Conservation (phyloP, 306 rosid genomes). For the Pterocarpus macrocarpus region DNA sequence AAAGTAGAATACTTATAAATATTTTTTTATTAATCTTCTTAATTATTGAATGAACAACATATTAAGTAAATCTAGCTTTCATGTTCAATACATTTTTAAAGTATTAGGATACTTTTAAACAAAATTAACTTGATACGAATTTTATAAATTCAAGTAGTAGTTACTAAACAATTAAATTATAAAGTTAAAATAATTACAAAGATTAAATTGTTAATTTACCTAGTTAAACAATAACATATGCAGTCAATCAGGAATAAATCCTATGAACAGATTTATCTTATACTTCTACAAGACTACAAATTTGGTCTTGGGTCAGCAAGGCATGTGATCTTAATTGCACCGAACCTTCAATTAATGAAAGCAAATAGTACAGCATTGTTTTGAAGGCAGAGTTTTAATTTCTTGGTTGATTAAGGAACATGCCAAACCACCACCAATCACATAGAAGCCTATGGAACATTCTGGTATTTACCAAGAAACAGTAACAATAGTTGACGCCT, state of each 20-base stretch:
- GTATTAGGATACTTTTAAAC: too few relatives aligned
- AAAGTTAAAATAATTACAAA: not conserved
- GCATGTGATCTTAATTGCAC: not conserved
- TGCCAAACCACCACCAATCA: not conserved
- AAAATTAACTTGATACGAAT: too few relatives aligned
- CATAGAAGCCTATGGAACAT: constrained; percentile 24
- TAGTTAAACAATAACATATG: too few relatives aligned
- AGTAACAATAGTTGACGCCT: constrained; percentile 31
- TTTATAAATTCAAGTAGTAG: too few relatives aligned
- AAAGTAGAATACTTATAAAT: too few relatives aligned
- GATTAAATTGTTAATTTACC: too few relatives aligned
- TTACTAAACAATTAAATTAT: too few relatives aligned
- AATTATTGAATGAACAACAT: too few relatives aligned
- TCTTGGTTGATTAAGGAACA: not conserved
- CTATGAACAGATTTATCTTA: too few relatives aligned
- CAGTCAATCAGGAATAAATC: not conserved
- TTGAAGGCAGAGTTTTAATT: not conserved
- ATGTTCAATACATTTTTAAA: too few relatives aligned
- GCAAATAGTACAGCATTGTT: not conserved
- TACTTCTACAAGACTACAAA: not conserved
- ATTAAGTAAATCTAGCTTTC: too few relatives aligned
- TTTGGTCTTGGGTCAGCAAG: not conserved
- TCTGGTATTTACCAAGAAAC: constrained; percentile 9
- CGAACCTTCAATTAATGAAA: not conserved
- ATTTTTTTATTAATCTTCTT: too few relatives aligned